These are phyloP conservation scores for Penicillium arizonense DNA, from an alignment of 495 filamentous ascomycete species.

Conservation along the genomic window DNA sequence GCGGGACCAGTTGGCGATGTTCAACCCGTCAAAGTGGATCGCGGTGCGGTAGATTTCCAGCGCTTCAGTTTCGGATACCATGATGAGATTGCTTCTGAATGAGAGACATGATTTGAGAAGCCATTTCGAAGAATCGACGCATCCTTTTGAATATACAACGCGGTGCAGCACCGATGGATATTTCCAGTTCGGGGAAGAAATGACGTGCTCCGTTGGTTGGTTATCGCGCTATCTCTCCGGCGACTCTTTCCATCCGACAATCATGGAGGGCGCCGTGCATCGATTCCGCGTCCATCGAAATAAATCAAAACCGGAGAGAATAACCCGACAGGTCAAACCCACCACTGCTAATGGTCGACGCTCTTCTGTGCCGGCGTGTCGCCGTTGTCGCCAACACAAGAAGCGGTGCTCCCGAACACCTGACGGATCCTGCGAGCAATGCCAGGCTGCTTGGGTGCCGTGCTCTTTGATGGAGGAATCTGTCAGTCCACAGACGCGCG, in stretches of 20 bases:
- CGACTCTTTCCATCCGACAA: background rate
- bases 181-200: background rate
- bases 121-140: too few relatives aligned
- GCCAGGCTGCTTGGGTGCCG: constrained; percentile 13
- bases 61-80: constrained; percentile 14
- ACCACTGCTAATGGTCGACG: background rate
- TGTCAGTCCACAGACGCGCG: constrained; percentile 10
- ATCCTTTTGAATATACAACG: constrained; percentile 1
- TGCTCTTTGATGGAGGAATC: constrained; percentile 12
- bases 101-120: too few relatives aligned
- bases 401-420: constrained; percentile 22
- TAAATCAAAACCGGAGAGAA: background rate
- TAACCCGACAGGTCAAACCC: background rate
- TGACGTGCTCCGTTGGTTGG: constrained; percentile 9
- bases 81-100: too few relatives aligned
- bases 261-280: constrained; percentile 13
- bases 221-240: constrained; percentile 8
- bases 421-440: constrained; percentile 9
- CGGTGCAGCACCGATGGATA: background rate
- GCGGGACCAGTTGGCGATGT: constrained; percentile 11
- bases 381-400: constrained; percentile 23
- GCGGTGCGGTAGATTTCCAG: constrained; percentile 5
- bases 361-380: constrained; percentile 16
- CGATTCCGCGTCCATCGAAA: constrained; percentile 10
- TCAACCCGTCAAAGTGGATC: constrained; percentile 8